phyloP scores from a whole-genome alignment of 495 filamentous ascomycete genomes.

The Hypoxylon trugodes region DNA sequence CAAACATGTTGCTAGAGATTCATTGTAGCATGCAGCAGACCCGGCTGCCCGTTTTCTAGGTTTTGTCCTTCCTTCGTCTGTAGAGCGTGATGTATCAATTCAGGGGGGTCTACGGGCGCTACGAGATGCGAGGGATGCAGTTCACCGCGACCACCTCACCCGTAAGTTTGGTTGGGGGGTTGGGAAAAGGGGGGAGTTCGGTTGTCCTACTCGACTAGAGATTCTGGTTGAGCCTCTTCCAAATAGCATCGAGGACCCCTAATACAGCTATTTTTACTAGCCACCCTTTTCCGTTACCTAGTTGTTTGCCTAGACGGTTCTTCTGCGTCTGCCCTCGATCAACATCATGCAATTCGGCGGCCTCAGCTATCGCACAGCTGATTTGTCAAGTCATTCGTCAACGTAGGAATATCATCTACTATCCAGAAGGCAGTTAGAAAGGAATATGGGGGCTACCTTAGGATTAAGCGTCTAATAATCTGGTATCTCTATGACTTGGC shows the following conservation, averaged over 20 bases:
- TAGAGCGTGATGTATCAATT: neutral
- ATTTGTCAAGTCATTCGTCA: neutral
- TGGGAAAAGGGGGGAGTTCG: neutral
- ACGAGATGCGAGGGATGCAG: neutral
- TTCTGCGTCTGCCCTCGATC: neutral
- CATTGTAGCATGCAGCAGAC: conserved; percentile 5
- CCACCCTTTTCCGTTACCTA: neutral
- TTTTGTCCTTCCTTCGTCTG: neutral
- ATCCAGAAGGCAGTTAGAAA: neutral
- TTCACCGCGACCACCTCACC: neutral
- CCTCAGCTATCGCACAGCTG: neutral
- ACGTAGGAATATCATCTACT: neutral
- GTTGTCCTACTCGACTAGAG: neutral
- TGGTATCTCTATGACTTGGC: conserved; percentile 6
- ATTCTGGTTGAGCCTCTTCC: neutral
- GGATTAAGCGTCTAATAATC: neutral
- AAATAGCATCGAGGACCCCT: neutral
- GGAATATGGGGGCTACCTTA: conserved; percentile 9
- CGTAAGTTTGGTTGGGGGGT: neutral
- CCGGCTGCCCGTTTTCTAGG: neutral
- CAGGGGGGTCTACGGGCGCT: neutral
- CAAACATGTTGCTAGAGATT: neutral
- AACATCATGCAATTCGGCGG: neutral
- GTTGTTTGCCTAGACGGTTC: neutral
- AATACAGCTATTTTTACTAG: neutral